These are phyloP conservation scores for Allium fistulosum DNA, from an alignment of 106 monocot species.

Conservation along the genomic window DNA sequence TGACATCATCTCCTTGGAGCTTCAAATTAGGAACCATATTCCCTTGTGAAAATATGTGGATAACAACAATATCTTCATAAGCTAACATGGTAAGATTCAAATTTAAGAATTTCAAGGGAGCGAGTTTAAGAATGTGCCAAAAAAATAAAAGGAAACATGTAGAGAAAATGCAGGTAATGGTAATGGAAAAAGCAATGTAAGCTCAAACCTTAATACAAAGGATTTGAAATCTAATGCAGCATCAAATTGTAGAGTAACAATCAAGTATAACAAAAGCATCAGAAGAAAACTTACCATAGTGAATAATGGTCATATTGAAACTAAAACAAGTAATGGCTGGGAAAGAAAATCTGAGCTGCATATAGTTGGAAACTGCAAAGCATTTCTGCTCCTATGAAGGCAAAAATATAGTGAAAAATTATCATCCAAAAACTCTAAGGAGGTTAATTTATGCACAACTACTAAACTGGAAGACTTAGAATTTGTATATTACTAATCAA, in stretches of 20 bases:
- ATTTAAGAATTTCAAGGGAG: too few relatives aligned
- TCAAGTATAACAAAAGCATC: conserved; percentile 5
- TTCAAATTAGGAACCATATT: too few relatives aligned
- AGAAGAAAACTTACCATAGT: background rate
- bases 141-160: too few relatives aligned
- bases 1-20: too few relatives aligned
- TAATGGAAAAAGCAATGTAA: background rate
- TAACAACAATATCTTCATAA: too few relatives aligned
- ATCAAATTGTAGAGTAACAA: background rate
- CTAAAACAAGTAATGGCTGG: background rate
- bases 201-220: background rate
- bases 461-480: background rate
- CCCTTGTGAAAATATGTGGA: too few relatives aligned
- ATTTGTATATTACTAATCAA: too few relatives aligned
- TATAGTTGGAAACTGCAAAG: background rate
- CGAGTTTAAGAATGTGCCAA: too few relatives aligned
- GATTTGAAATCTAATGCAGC: conserved; percentile 2
- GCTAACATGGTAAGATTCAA: too few relatives aligned
- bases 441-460: conserved; percentile 9
- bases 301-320: background rate
- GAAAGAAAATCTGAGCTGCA: background rate
- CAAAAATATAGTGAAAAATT: conserved; percentile 13
- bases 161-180: too few relatives aligned
- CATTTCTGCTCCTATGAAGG: conserved; percentile 1
- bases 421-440: background rate